These are phyloP conservation scores for Fusarium lyarnte DNA, from an alignment of 2,329 filamentous ascomycete genomes.

Conservation along the genomic window DNA sequence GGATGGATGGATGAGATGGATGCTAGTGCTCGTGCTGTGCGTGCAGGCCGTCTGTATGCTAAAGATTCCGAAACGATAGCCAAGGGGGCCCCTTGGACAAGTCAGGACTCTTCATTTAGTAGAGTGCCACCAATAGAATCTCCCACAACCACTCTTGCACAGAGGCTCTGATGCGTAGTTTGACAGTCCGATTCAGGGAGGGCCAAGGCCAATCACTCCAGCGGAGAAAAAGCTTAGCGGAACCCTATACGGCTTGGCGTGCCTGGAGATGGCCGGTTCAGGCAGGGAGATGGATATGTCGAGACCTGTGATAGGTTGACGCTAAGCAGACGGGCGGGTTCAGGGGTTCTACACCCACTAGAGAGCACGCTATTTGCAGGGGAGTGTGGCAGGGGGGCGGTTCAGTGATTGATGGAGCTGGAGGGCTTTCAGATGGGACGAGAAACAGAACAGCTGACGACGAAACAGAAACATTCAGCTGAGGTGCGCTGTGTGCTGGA, in stretches of 20 bases:
- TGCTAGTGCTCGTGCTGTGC: neutral
- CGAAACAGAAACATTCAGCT: slow-evolving; percentile 17
- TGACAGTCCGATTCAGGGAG: neutral
- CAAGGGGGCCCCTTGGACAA: neutral
- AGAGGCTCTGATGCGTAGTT: slow-evolving; percentile 20
- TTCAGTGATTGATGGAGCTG: neutral
- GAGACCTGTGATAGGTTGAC: neutral
- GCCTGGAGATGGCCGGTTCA: slow-evolving; percentile 20
- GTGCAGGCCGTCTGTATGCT: neutral
- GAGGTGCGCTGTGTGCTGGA: neutral
- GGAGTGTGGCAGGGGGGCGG: neutral
- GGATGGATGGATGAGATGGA: neutral
- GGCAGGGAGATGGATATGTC: slow-evolving; percentile 13
- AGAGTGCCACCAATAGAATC: neutral
- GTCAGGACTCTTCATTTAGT: neutral
- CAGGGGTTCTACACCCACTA: slow-evolving; percentile 18
- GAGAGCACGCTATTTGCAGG: slow-evolving; percentile 13
- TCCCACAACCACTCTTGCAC: neutral
- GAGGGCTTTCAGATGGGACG: slow-evolving; percentile 13
- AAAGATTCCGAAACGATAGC: slow-evolving; percentile 30
- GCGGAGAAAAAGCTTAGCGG: slow-evolving; percentile 23
- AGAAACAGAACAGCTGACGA: slow-evolving; percentile 20
- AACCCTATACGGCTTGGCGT: slow-evolving; percentile 13
- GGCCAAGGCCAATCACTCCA: slow-evolving; percentile 17
- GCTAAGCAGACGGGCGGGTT: neutral